Conservation (phyloP, 2,329 filamentous ascomycete species). For the Paraphaeosphaeria sporulosa region DNA sequence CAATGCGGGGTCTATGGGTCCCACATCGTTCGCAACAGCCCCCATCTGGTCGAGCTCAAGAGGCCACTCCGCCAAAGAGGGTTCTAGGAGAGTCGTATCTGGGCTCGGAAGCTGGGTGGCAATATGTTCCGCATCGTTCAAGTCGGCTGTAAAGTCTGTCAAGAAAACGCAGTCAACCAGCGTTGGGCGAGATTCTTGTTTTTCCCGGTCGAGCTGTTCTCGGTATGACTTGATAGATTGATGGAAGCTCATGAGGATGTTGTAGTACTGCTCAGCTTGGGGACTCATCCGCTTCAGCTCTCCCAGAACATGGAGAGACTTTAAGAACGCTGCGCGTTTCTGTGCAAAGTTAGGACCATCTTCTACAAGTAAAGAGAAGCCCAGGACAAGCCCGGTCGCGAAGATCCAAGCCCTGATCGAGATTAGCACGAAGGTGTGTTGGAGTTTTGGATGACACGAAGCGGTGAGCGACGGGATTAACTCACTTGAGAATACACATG, state of each 20-base stretch:
- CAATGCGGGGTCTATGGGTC: slow-evolving; percentile 17
- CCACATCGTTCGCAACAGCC: slow-evolving; percentile 11
- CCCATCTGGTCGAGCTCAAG: slow-evolving; percentile 14
- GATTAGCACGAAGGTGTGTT: not conserved
- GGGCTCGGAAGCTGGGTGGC: slow-evolving; percentile 24
- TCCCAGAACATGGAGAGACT: slow-evolving; percentile 59
- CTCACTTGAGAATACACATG: slow-evolving; percentile 68
- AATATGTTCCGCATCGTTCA: slow-evolving; percentile 17
- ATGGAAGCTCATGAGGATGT: slow-evolving; percentile 55
- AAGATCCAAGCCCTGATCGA: slow-evolving; percentile 60
- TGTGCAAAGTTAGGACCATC: slow-evolving; percentile 52
- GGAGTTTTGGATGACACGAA: not conserved
- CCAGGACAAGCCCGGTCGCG: slow-evolving; percentile 64
- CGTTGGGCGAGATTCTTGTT: slow-evolving; percentile 11
- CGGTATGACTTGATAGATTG: slow-evolving; percentile 28
- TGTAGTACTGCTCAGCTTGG: slow-evolving; percentile 65
- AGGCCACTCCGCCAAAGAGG: slow-evolving; percentile 17
- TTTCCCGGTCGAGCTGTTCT: slow-evolving; percentile 19
- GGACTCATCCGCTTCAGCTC: slow-evolving; percentile 59
- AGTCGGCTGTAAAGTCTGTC: slow-evolving; percentile 10
- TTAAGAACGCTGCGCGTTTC: slow-evolving; percentile 59
- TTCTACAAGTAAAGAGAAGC: slow-evolving; percentile 64
- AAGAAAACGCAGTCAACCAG: slow-evolving; percentile 24
- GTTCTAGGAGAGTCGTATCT: slow-evolving; percentile 21
- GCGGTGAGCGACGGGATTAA: not conserved